phyloP scores from a whole-genome alignment of 1,139 yeast species.

The Sporopachydermia cereana region DNA sequence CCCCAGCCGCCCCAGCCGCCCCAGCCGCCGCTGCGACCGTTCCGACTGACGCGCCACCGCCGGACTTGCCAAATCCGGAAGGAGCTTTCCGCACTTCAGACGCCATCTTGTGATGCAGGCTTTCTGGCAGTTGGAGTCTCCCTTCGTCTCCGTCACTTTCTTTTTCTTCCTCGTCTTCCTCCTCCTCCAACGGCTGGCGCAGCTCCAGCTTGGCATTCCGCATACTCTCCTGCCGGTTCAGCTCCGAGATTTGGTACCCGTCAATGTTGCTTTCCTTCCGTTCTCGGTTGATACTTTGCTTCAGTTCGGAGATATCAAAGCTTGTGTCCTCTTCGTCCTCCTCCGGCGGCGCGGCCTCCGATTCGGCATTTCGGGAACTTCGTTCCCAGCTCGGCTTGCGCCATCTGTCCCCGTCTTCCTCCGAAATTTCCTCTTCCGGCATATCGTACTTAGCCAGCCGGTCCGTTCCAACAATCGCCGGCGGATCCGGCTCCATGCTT shows the following conservation, averaged over 20 bases:
- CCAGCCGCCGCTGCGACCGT: background rate
- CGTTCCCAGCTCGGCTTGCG: constrained; percentile 5
- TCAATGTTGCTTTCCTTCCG: constrained; percentile 1
- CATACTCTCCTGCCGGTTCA: constrained; percentile 1
- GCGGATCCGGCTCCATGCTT: background rate
- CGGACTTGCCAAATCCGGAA: no score
- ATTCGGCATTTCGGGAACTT: background rate
- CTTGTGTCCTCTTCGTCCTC: background rate
- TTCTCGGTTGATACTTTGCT: constrained; percentile 2
- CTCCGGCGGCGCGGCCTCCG: background rate
- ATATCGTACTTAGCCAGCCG: constrained; percentile 2
- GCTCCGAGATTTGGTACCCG: background rate
- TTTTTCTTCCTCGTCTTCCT: background rate
- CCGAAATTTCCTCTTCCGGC: background rate
- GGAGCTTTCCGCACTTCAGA: no score
- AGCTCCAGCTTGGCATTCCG: no score
- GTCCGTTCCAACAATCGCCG: background rate
- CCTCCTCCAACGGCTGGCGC: background rate
- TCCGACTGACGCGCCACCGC: background rate
- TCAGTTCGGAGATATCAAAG: background rate
- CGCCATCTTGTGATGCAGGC: no score
- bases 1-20: background rate
- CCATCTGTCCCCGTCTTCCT: background rate
- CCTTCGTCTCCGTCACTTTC: no score
- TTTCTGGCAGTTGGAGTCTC: no score